Evolutionary conservation across 768 basidiomycete species (phyloP).

Genomic region (Agaricus subrufescens): DNA sequence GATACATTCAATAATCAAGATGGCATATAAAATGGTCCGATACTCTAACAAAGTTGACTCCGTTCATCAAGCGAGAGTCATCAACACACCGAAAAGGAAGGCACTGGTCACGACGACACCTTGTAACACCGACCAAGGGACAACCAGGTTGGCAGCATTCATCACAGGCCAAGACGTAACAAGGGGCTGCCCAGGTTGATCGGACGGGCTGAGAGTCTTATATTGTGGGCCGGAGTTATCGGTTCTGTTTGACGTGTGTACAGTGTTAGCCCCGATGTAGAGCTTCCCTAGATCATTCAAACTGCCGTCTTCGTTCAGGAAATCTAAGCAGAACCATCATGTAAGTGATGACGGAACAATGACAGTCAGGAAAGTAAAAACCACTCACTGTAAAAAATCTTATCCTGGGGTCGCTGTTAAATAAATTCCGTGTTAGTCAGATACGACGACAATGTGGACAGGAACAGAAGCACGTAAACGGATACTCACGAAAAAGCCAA

Average conservation of each 20-base stretch:
- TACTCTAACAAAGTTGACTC: no score
- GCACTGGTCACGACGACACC: neutral
- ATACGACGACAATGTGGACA: neutral
- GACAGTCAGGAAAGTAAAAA: neutral
- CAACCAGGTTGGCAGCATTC: conserved; percentile 14
- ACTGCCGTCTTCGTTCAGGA: conserved; percentile 38
- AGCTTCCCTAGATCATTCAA: conserved; percentile 41
- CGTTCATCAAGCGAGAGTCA: neutral
- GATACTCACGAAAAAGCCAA: conserved; percentile 43
- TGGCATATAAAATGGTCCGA: no score
- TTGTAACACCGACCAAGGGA: conserved; percentile 8
- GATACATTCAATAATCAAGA: no score
- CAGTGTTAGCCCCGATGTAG: conserved; percentile 41
- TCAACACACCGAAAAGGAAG: neutral
- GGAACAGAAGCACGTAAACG: neutral
- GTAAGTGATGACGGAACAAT: neutral
- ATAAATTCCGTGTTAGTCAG: neutral
- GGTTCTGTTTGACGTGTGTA: conserved; percentile 32
- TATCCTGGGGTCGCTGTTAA: conserved; percentile 34
- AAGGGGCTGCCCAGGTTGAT: conserved; percentile 29
- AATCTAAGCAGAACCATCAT: conserved; percentile 25
- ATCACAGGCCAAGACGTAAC: conserved; percentile 29
- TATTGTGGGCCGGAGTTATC: conserved; percentile 23
- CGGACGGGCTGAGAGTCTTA: conserved; percentile 29
- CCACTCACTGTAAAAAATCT: conserved; percentile 37